Evolutionary conservation across 78 protist species (phyloP), one percentile per base, ranked within the genome.

Genomic region (Cavenderia fasciculata): DNA sequence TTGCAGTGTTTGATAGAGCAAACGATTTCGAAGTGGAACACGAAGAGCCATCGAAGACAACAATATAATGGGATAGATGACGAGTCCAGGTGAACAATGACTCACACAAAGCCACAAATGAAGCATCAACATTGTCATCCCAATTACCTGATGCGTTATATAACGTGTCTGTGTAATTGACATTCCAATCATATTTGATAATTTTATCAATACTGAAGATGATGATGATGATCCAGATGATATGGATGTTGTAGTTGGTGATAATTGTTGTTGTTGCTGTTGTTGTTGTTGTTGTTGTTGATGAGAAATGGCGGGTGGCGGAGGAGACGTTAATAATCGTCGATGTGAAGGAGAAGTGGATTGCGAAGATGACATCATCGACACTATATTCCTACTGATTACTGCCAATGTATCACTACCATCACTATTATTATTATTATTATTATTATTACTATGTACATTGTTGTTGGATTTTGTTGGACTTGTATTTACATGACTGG

Each of bases 91-190:
- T 23, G 47, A 47, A 52, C 88, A 79, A 38, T 65, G 88, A 79
- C 66, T 66, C 16, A 79, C 23, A 62, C 74, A 66, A 14, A 66
- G 18, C 90, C 76, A 82, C 27, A 82, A 69, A 57, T 82, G 90
- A 44, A 68, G 52, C 1, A 82, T 25, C 29, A 72, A 51, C 18
- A 47, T 71, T 14, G 44, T 2, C 47, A 66, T 71, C 19, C 33
- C 44, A 2, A 68, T 33, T 68, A 44, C 51, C 16, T 68, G 71
- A 76, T 62, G 49, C 36, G 10, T 40, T 5, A 14, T 21, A 61
- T 47, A 65, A 62, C 49, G 25, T 40, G 52, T 65, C 52, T 36
- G 1, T 47, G 52, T 49, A n/a, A 51, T 12, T 11, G 27, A 43
- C 25, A n/a, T 46, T 7, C n/a, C 2, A 43, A 31, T 56, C n/a